Evolutionary conservation across 192 early-diverging fungal genomes (phyloP).

Genomic region (Linnemannia zychae): DNA sequence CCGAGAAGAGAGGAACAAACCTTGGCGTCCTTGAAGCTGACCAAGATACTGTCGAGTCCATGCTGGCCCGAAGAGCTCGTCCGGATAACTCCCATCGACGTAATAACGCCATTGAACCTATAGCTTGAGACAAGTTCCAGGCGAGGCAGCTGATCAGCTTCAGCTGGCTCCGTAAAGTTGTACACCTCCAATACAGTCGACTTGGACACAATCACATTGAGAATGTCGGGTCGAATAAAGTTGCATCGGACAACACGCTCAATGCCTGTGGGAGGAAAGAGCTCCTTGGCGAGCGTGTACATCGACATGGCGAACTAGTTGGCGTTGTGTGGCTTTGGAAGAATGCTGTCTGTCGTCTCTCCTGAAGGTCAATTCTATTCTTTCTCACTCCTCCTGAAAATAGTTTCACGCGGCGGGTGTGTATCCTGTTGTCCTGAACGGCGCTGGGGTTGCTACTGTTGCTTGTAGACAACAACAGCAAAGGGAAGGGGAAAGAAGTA

Average conservation of each 20-base stretch:
- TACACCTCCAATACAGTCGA: conserved; percentile 78
- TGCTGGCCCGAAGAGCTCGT: conserved; percentile 73
- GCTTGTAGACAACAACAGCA: background rate
- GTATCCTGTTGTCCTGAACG: background rate
- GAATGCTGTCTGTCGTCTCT: background rate
- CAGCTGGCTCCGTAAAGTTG: conserved; percentile 68
- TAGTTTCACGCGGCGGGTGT: background rate
- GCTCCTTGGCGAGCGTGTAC: conserved; percentile 70
- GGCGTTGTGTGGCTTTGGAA: background rate
- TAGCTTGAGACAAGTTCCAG: conserved; percentile 75
- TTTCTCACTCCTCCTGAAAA: background rate
- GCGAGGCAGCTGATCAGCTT: conserved; percentile 57
- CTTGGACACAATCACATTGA: conserved; percentile 78
- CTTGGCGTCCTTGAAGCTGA: conserved; percentile 89
- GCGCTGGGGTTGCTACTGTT: background rate
- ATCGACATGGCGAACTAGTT: conserved; percentile 50
- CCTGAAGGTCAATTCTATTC: background rate
- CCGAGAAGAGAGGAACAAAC: conserved; percentile 56
- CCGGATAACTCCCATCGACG: conserved; percentile 78
- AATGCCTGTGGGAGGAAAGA: conserved; percentile 73
- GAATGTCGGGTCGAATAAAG: conserved; percentile 70
- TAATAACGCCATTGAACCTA: conserved; percentile 76
- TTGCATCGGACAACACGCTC: conserved; percentile 71
- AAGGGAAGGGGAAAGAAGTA: background rate
- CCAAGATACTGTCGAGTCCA: conserved; percentile 79